Evolutionary conservation across 352 stramenopile genomes (phyloP).

Genomic region (Poterioochromonas sp.): DNA sequence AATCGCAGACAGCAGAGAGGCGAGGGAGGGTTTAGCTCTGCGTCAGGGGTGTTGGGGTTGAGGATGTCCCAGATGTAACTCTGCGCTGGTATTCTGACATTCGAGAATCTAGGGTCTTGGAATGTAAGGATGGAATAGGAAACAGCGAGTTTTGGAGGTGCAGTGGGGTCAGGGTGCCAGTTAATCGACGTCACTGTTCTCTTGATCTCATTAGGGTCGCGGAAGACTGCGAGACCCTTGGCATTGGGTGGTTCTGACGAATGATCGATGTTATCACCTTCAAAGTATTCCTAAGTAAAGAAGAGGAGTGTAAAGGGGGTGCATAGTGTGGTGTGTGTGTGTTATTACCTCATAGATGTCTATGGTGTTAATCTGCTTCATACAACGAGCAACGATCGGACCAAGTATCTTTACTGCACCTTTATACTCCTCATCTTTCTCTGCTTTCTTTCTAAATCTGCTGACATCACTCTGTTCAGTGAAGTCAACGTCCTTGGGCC

Average conservation of each 20-base stretch:
- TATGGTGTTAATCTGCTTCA: conserved; percentile 96
- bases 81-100: conserved; percentile 56
- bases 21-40: conserved; percentile 75
- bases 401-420: conserved; percentile 80
- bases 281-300: conserved; percentile 44
- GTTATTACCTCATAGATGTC: conserved; percentile 92
- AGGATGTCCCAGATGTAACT: conserved; percentile 92
- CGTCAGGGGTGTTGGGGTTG: conserved; percentile 91
- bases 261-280: conserved; percentile 68
- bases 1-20: conserved; percentile 74
- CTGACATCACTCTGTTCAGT: conserved; percentile 89
- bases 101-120: conserved; percentile 80
- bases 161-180: conserved; percentile 87
- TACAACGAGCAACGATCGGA: conserved; percentile 75
- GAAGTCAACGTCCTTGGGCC: conserved; percentile 91
- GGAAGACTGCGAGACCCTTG: conserved; percentile 90
- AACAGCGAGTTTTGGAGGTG: conserved; percentile 80
- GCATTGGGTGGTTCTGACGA: conserved; percentile 86
- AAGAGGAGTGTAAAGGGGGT: too few species aligned
- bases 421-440: conserved; percentile 94
- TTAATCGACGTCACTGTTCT: conserved; percentile 88
- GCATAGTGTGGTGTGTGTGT: too few species aligned
- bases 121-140: conserved; percentile 90
- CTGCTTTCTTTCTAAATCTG: conserved; percentile 89
- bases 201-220: conserved; percentile 82